A percentile compares a stretch with the other conserved stretches of the same genome.
Conservation (phyloP, 2,329 filamentous ascomycete species). For the Byssothecium circinans region DNA sequence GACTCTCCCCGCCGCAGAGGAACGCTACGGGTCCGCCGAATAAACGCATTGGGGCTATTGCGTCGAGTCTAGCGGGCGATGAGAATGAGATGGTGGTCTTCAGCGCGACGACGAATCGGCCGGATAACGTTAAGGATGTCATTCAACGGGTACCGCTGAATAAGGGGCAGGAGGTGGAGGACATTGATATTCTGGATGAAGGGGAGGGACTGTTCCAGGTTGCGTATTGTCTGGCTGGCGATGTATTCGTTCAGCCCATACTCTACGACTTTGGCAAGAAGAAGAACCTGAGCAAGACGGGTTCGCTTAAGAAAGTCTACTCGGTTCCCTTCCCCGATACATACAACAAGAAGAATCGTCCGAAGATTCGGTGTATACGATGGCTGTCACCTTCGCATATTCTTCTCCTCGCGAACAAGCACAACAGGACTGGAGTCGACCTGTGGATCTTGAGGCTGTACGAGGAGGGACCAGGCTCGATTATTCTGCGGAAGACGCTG, state of each 20-base stretch:
- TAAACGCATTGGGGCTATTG: constrained; percentile 72
- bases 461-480: constrained; percentile 55
- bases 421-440: constrained; percentile 58
- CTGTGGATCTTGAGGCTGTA: constrained; percentile 61
- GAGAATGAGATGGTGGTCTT: constrained; percentile 81
- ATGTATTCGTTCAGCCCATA: constrained; percentile 69
- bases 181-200: constrained; percentile 69
- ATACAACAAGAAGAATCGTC: constrained; percentile 44
- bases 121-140: constrained; percentile 50
- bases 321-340: constrained; percentile 33
- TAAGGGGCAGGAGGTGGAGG: constrained; percentile 62
- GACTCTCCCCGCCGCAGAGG: constrained; percentile 58
- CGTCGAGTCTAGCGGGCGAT: constrained; percentile 72
- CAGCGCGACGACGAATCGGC: constrained; percentile 61
- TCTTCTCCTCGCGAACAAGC: constrained; percentile 59
- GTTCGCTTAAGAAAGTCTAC: constrained; percentile 32
- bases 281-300: constrained; percentile 37
- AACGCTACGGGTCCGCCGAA: constrained; percentile 48
- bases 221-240: constrained; percentile 75
- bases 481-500: constrained; percentile 60
- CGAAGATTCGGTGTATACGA: constrained; percentile 59
- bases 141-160: constrained; percentile 56
- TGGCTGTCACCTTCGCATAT: constrained; percentile 58
- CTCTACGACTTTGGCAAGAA: constrained; percentile 51
- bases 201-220: constrained; percentile 67